Evolutionary conservation across 768 basidiomycete genomes (phyloP).

Genomic region (Gloeopeniophorella convolvens): DNA sequence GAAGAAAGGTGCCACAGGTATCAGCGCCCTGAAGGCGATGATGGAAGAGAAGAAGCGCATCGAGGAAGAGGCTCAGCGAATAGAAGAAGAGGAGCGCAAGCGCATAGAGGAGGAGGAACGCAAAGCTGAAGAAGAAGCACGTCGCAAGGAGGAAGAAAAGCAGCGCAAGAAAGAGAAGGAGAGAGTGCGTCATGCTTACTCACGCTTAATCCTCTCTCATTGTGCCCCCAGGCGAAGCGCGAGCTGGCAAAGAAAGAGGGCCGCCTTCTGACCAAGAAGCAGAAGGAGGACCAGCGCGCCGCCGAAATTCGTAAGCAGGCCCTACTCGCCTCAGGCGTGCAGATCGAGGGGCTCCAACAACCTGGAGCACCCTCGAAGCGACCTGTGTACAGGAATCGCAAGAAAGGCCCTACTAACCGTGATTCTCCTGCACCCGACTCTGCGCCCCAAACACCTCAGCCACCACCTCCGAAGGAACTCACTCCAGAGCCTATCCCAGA

Average conservation of each 20-base stretch:
- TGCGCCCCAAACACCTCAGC: constrained; percentile 32
- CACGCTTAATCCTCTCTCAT: constrained; percentile 7
- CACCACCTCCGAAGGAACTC: constrained; percentile 17
- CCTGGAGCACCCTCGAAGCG: constrained; percentile 52
- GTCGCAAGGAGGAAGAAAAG: constrained; percentile 75
- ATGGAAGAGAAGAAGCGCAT: constrained; percentile 88
- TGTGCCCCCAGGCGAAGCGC: constrained; percentile 60
- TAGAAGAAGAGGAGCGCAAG: constrained; percentile 70
- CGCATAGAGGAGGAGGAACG: constrained; percentile 89
- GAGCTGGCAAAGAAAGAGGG: constrained; percentile 93
- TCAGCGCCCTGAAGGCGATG: constrained; percentile 80
- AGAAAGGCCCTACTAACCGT: constrained; percentile 60
- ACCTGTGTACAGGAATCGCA: constrained; percentile 76
- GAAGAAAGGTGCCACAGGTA: constrained; percentile 60
- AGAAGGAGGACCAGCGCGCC: constrained; percentile 87
- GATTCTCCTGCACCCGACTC: constrained; percentile 50
- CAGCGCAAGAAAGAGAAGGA: constrained; percentile 82
- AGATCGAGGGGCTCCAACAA: constrained; percentile 84
- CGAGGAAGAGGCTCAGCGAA: constrained; percentile 73
- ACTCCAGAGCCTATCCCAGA: constrained; percentile 21
- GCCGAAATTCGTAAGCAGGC: constrained; percentile 90
- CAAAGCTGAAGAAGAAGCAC: constrained; percentile 67
- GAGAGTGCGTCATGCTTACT: constrained; percentile 43
- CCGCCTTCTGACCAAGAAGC: constrained; percentile 91
- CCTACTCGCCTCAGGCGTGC: constrained; percentile 80